Conservation (phyloP, 768 basidiomycete species). For the Pleurotus eryngii region DNA sequence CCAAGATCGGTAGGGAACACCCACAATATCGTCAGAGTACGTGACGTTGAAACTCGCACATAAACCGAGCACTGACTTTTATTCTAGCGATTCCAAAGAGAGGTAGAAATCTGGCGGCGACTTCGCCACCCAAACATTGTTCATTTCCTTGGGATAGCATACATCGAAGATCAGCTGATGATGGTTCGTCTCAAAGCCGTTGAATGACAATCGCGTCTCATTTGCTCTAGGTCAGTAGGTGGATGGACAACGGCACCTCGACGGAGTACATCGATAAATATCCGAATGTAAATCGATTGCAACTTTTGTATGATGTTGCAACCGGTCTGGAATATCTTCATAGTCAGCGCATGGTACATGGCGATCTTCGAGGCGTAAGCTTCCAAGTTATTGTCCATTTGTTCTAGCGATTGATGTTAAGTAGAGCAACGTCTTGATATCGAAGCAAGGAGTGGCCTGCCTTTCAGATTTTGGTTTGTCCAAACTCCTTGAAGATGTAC, state of each 20-base stretch:
- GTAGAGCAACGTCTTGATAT: constrained; percentile 43
- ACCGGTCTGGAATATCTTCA: constrained; percentile 42
- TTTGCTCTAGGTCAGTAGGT: constrained; percentile 36
- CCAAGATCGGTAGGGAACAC: constrained; percentile 32
- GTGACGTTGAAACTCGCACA: background rate
- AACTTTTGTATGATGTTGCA: constrained; percentile 35
- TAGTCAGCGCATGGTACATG: constrained; percentile 33
- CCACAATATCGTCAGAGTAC: constrained; percentile 31
- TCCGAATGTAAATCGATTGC: constrained; percentile 30
- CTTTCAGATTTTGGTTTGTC: constrained; percentile 47
- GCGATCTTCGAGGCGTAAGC: constrained; percentile 39
- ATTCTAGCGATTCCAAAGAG: constrained; percentile 37
- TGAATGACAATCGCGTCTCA: background rate
- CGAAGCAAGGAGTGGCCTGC: constrained; percentile 31
- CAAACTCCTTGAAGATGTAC: constrained; percentile 34
- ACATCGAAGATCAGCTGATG: background rate
- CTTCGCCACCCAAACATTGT: constrained; percentile 39
- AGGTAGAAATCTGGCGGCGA: constrained; percentile 39
- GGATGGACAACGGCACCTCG: constrained; percentile 41
- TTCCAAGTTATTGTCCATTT: background rate
- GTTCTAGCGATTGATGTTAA: constrained; percentile 11
- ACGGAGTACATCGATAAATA: constrained; percentile 29
- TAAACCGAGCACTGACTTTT: background rate
- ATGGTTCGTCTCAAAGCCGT: background rate
- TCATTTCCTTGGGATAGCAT: constrained; percentile 29